Evolutionary conservation across 164 flowering plant genomes (phyloP), one percentile per base, ranked within the genome.

Genomic region (Sedum album): DNA sequence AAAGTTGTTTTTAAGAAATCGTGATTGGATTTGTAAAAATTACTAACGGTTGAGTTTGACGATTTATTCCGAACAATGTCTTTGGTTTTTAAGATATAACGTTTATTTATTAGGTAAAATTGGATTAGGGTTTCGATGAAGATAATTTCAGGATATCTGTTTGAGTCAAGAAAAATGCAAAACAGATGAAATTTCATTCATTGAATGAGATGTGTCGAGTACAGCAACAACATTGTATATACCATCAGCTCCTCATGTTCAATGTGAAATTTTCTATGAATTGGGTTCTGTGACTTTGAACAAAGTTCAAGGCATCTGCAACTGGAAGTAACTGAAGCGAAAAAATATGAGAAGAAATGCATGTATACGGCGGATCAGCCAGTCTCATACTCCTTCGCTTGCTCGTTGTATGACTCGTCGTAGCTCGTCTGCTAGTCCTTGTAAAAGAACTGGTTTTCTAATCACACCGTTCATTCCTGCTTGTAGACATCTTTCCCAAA

Each of bases 401-500:
- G 73, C 77, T 21, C 71, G 66, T 31, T 71, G 80, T 60, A 79
- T 72, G 44, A 82, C 76, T 67, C 82, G 71, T 25, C 70, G 65
- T 44, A 84, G 74, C 53, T 84, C 88, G 41, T 79, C 82, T 36
- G 78, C 83, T 71, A 84, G 73, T 46, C 74, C 83, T 35, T 79
- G 83, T 68, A 80, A 72, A 44, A 84, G 75, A 66, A 79, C 75
- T 1, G 88, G 84, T 68, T 84, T 84, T 64, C 75, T 70, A 21
- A 84, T 75, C 31, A 81, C 42, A 21, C 85, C 88, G 44, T 82
- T 75, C 75, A 81, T 79, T 51, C 88, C 88, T 42, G 65, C 68
- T 5, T 71, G 82, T 36, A 79, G 73, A 67, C 88, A 81, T 68
- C 73, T 71, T 55, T 75, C 79, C 66, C 76, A 72, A 31, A 76